phyloP scores from a whole-genome alignment of 2,329 filamentous ascomycete genomes.

The Exophiala aquamarina region DNA sequence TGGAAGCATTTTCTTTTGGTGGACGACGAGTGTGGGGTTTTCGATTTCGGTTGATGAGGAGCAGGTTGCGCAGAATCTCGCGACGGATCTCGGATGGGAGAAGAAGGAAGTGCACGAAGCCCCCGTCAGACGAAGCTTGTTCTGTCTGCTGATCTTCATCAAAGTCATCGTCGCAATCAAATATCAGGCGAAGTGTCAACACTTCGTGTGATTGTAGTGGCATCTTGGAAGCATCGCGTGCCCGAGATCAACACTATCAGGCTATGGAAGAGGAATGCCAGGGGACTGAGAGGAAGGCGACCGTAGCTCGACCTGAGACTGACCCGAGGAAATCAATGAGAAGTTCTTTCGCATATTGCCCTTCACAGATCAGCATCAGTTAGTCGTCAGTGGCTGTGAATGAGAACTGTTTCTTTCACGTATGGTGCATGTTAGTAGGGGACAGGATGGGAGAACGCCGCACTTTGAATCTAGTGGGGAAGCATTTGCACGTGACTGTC shows the following conservation, averaged over 20 bases:
- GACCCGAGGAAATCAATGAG: too few relatives aligned
- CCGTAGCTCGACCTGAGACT: too few relatives aligned
- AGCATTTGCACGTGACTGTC: too few relatives aligned
- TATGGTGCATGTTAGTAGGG: too few relatives aligned
- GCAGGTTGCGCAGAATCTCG: constrained; percentile 22
- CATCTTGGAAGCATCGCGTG: constrained; percentile 19
- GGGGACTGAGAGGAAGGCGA: too few relatives aligned
- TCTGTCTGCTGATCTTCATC: constrained; percentile 4
- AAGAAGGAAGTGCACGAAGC: constrained; percentile 6
- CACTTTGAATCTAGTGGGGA: too few relatives aligned
- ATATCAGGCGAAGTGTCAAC: constrained; percentile 20
- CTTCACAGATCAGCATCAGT: too few relatives aligned
- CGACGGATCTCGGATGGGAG: constrained; percentile 22
- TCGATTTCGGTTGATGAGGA: constrained; percentile 20
- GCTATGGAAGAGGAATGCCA: too few relatives aligned
- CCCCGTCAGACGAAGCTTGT: not conserved
- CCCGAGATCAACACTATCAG: not conserved
- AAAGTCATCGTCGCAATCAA: constrained; percentile 18
- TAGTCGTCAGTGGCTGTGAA: too few relatives aligned
- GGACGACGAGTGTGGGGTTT: constrained; percentile 17
- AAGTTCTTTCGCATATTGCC: too few relatives aligned
- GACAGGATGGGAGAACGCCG: too few relatives aligned
- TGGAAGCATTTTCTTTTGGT: constrained; percentile 11
- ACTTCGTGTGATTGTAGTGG: constrained; percentile 23
- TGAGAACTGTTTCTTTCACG: too few relatives aligned